Evolutionary conservation across 169 alveolate genomes (phyloP).

Genomic region (Perkinsus olseni): DNA sequence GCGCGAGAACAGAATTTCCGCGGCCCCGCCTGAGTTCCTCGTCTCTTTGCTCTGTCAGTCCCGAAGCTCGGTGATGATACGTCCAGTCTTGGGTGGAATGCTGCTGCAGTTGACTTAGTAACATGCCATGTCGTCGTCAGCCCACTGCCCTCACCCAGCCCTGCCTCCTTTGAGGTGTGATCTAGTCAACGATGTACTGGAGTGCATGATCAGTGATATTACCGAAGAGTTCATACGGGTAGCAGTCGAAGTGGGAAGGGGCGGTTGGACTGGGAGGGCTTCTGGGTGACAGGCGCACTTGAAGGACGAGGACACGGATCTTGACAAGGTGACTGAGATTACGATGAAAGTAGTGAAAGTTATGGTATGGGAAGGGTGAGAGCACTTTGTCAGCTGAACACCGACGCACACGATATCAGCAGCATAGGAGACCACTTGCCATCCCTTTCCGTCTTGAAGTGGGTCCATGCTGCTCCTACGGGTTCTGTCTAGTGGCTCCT

Average conservation of each 20-base stretch:
- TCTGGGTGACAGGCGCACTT: neutral
- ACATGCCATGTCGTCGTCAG: neutral
- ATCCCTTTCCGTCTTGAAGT: neutral
- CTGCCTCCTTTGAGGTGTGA: neutral
- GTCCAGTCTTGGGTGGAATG: too few relatives aligned
- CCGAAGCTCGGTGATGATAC: too few relatives aligned
- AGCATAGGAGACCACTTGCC: neutral
- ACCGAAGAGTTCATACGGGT: neutral
- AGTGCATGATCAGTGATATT: neutral
- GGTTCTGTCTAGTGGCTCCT: too few relatives aligned
- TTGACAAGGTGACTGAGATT: neutral
- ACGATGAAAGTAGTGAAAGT: neutral
- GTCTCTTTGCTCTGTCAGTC: too few relatives aligned
- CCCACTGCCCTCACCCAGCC: neutral
- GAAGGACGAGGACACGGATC: neutral
- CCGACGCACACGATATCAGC: neutral
- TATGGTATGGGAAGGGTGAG: neutral
- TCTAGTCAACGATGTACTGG: neutral
- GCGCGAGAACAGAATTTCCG: neutral
- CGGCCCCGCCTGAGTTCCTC: too few relatives aligned
- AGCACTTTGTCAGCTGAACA: neutral
- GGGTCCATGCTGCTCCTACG: neutral
- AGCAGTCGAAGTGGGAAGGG: neutral
- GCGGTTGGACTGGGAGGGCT: too few relatives aligned
- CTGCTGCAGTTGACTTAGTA: too few relatives aligned